Evolutionary conservation across 2,329 filamentous ascomycete genomes (phyloP), one percentile per base, ranked within the genome.

Genomic region (Penicillium olsonii): DNA sequence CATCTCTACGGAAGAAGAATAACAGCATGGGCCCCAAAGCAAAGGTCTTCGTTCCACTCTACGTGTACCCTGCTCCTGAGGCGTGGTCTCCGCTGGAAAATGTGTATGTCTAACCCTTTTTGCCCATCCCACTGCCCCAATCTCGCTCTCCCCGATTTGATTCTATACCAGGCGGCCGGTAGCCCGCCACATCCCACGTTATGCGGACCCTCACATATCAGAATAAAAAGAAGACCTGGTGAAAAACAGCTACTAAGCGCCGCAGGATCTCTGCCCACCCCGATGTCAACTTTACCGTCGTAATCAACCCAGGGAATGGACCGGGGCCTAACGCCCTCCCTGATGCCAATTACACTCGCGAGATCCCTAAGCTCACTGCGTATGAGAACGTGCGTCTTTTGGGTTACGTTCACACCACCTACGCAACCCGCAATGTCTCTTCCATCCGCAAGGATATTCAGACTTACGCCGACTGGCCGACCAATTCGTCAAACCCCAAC

Each of bases 361-460:
- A 73, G 53, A 69, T 76, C 40, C 66, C 68, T 29, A 66, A 60
- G 44, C 66, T 78, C 39, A 68, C 70, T 45, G 60, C 64, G 17
- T 66, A 73, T 55, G 61, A 72, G 51, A 81, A 82, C 64, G 74
- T 77, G 44, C 69, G 73, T 27, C 72, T 78, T 40, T 63, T 82
- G 46, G 76, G 72, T 10, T 79, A 78, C 60, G 77, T 80, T 61
- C 66, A 77, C 38, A 76, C 75, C 47, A 78, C 75, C 31, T 83
- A 80, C 61, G 68, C 66, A 18, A 64, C 58, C 39, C 69, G 70
- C 42, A 61, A 70, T 42, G 59, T 78, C 65, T 62, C 70, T 60
- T 50, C 71, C 67, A 62, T 75, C 40, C 63, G 60, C 48, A 56
- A 64, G 50, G 77, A 80, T 51, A 71, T 80, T 38, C 68, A 69